These are phyloP conservation scores for Papiliotrema laurentii DNA, from an alignment of 1,284 basidiomycete species.

Conservation along the genomic window DNA sequence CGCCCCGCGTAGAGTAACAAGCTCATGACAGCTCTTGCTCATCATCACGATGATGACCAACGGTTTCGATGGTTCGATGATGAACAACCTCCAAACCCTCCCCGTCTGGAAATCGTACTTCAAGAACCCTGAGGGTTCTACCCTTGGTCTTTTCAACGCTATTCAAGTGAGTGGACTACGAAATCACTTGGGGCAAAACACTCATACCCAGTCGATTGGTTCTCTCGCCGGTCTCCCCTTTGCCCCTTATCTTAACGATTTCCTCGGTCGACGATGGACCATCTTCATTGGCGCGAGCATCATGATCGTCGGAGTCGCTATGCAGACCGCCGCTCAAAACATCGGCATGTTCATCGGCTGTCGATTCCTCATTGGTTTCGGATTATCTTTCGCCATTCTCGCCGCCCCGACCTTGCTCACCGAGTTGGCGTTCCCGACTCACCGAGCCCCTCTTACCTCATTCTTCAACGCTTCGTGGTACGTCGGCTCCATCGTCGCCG, in stretches of 20 bases:
- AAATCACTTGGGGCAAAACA: no score
- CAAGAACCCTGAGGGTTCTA: slow-evolving; percentile 16
- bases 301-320: slow-evolving; percentile 28
- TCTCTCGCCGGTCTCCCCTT: slow-evolving; percentile 21
- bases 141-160: slow-evolving; percentile 24
- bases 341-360: slow-evolving; percentile 20
- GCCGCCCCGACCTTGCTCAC: slow-evolving; percentile 16
- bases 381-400: slow-evolving; percentile 42
- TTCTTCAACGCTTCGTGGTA: slow-evolving; percentile 18
- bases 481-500: slow-evolving; percentile 40
- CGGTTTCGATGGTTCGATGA: slow-evolving; percentile 18
- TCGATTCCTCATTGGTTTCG: slow-evolving; percentile 52
- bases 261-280: slow-evolving; percentile 20
- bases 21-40: slow-evolving; percentile 16
- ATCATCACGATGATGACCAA: slow-evolving; percentile 30
- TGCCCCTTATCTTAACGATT: slow-evolving; percentile 17
- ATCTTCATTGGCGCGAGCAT: slow-evolving; percentile 23
- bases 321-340: slow-evolving; percentile 16
- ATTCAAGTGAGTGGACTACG: slow-evolving; percentile 6
- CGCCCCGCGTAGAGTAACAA: neutral
- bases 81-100: slow-evolving; percentile 14
- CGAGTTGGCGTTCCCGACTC: slow-evolving; percentile 25
- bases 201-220: slow-evolving; percentile 19
- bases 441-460: slow-evolving; percentile 17
- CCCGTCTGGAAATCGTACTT: slow-evolving; percentile 16